Conservation (phyloP, 306 rosid species). For the Lupinus albus region DNA sequence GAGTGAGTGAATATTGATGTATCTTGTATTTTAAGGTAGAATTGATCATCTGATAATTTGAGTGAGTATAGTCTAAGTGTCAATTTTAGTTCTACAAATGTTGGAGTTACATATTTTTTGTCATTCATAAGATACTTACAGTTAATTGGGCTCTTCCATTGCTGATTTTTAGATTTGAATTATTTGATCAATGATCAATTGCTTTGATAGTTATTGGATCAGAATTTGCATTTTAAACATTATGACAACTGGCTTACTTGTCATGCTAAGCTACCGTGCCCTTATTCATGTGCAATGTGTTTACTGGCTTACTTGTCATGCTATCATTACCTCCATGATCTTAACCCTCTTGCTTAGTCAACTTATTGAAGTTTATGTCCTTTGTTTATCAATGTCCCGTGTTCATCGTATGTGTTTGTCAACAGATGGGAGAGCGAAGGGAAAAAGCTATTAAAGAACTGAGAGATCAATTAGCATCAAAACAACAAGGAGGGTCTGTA, state of each 20-base stretch:
- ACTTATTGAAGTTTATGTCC: not conserved
- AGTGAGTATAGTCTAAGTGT: not conserved
- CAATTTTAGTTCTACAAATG: not conserved
- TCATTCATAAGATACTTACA: too few species aligned
- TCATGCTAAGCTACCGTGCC: not conserved
- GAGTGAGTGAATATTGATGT: too few species aligned
- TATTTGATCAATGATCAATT: too few species aligned
- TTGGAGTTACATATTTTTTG: not conserved
- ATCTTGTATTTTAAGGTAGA: not conserved
- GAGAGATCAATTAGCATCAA: slow-evolving; percentile 70
- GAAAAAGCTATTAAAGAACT: slow-evolving; percentile 91
- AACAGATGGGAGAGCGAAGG: slow-evolving; percentile 89
- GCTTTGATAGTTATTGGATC: not conserved
- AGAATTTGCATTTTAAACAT: slow-evolving; percentile 24
- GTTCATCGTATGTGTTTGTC: slow-evolving; percentile 33
- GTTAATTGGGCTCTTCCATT: too few species aligned
- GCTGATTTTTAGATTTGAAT: too few species aligned
- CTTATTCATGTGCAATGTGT: not conserved
- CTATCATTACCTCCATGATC: too few species aligned
- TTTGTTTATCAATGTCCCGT: not conserved
- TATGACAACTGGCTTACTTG: not conserved
- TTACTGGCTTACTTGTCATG: too few species aligned
- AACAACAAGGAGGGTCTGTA: slow-evolving; percentile 47
- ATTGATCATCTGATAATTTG: too few species aligned
- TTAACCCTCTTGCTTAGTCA: too few species aligned